Evolutionary conservation across 1,284 basidiomycete genomes (phyloP), one percentile per base, ranked within the genome.

Genomic region (Leccinum angustisporum): DNA sequence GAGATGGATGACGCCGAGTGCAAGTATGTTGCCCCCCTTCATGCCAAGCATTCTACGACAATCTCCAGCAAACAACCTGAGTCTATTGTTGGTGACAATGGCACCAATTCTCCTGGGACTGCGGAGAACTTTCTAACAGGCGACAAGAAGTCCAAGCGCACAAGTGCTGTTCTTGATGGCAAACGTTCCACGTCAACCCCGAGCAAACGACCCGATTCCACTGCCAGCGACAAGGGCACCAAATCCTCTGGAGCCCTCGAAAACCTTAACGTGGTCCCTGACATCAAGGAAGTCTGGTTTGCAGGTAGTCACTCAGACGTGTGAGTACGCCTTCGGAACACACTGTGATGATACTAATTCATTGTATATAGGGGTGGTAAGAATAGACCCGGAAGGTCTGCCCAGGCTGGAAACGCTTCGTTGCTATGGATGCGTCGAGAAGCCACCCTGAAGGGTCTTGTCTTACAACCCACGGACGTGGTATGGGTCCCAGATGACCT

Each of bases 401-500:
- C 31, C n/a, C 52, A 54, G n/a, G 52, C 52, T n/a, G 52, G 52
- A 30, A 54, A 54, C 18, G 52, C 30, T 13, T 54, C 52, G 6
- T 18, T 54, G 11, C 10, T 54, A 31, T 54, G 52, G 52, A 54
- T 54, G 52, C 52, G 52, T 54, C 52, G 52, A 21, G 52, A 54
- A 54, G 52, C 52, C 31, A 11, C 30, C n/a, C 27, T 18, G 3
- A 21, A 2, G 16, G 52, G 52, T 54, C 52, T 54, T 3, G 30
- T 34, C 11, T 54, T 54, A 31, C 31, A 31, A 18, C 52, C 52
- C 27, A 54, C 52, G 10, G 52, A 54, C 52, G 52, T 54, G 30
- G 52, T 54, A 33, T 54, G 52, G 52, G 52, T 54, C 16, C 52
- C 52, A 54, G 52, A 54, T 33, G 52, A 54, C 30, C 31, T 54